These are phyloP conservation scores for Candida ovalis DNA, from an alignment of 805 yeast species.

Conservation along the genomic window DNA sequence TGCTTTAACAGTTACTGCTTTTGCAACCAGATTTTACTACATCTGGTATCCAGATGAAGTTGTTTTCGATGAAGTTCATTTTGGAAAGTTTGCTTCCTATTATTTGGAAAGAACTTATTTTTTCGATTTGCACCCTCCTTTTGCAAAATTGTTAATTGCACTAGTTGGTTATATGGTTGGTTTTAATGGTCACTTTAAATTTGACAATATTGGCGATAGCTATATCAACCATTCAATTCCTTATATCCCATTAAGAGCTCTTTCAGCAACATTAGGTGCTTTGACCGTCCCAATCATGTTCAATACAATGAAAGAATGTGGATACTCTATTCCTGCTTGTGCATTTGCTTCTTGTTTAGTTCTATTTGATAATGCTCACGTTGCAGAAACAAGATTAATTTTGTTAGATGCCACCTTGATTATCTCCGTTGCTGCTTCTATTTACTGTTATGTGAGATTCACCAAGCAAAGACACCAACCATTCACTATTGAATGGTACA, in stretches of 20 bases:
- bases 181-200: conserved; percentile 88
- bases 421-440: conserved; percentile 75
- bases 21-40: conserved; percentile 54
- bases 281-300: conserved; percentile 81
- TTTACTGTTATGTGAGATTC: conserved; percentile 76
- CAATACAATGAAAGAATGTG: conserved; percentile 79
- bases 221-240: conserved; percentile 81
- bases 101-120: conserved; percentile 87
- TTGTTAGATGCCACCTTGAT: conserved; percentile 87
- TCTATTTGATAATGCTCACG: conserved; percentile 85
- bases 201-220: conserved; percentile 82
- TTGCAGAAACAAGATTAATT: conserved; percentile 85
- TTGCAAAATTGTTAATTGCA: conserved; percentile 91
- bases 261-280: conserved; percentile 79
- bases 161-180: conserved; percentile 85
- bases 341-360: conserved; percentile 72
- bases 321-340: conserved; percentile 75
- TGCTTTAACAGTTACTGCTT: conserved; percentile 40
- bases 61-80: conserved; percentile 84
- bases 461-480: conserved; percentile 65
- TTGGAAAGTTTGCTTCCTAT: conserved; percentile 81
- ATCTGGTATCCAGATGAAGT: conserved; percentile 68
- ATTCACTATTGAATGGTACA: conserved; percentile 75
- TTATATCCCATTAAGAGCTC: conserved; percentile 74
- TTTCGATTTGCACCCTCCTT: conserved; percentile 97